These are phyloP conservation scores for Stagonosporopsis tanaceti DNA, from an alignment of 2,329 filamentous ascomycete species.

Conservation along the genomic window DNA sequence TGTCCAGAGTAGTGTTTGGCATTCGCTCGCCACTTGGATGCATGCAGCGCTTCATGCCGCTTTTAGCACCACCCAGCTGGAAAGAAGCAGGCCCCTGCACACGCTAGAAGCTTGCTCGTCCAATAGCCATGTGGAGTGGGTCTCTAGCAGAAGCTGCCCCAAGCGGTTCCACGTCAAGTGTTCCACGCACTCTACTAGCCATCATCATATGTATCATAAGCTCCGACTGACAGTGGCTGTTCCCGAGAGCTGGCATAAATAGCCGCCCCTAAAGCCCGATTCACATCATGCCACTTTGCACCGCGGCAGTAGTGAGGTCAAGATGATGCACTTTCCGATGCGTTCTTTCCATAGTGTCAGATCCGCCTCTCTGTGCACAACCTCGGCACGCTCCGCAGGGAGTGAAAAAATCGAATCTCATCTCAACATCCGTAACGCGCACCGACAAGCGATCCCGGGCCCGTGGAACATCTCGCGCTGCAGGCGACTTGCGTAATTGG, in stretches of 20 bases:
- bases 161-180: not conserved
- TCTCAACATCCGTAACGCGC: conserved; percentile 12
- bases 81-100: conserved; percentile 9
- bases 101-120: not conserved
- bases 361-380: not conserved
- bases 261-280: not conserved
- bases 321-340: not conserved
- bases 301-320: not conserved
- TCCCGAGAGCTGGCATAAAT: conserved; percentile 7
- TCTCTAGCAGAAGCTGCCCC: conserved; percentile 11
- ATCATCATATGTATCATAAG: not conserved
- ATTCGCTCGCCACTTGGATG: conserved; percentile 16
- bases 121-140: conserved; percentile 11
- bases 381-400: conserved; percentile 4
- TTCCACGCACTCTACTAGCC: conserved; percentile 1
- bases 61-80: conserved; percentile 14
- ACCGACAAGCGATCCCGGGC: conserved; percentile 3
- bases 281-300: not conserved
- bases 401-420: conserved; percentile 10
- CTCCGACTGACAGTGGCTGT: conserved; percentile 3
- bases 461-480: conserved; percentile 1
- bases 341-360: not conserved
- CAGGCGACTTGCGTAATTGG: conserved; percentile 11
- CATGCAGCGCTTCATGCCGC: conserved; percentile 17
- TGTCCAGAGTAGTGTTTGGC: conserved; percentile 10